Evolutionary conservation across 2,329 filamentous ascomycete species (phyloP), one percentile per base, ranked within the genome.

Genomic region (Zalaria sp.): DNA sequence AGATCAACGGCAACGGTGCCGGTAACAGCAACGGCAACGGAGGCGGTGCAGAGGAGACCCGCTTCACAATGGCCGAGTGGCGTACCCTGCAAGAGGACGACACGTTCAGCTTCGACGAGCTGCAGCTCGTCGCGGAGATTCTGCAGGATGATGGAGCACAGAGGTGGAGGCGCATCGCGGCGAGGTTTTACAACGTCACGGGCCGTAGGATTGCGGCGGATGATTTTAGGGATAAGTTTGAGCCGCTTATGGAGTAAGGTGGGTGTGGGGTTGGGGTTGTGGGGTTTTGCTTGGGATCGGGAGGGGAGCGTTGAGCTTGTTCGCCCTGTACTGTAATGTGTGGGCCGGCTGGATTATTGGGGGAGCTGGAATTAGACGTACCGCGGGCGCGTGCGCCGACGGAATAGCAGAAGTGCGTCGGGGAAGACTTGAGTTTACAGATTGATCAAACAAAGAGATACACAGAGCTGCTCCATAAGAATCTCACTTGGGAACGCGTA

Each of bases 141-240:
- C 54, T 70, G 34, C 55, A 59, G 40, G 55, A 59, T 37, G 69
- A 69, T 48, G 53, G 62, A 41, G 52, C 57, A 29, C 52, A 61
- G 47, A 61, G 63, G 35, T 74, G 69, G 69, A 46, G 65, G 9
- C 53, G 64, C 4, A 56, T 74, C 2, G 64, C 65, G 37, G 64
- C 61, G 40, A 55, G 57, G 25, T 73, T 73, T 57, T 64, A 57
- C 41, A 67, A 71, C 41, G 62, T 62, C 53, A 73, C 68, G 1
- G 69, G 69, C 2, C 57, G 66, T 34, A 54, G 67, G 27, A 71
- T 73, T 38, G 60, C 86, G 5, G 68, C 73, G 39, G 64, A 60
- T 35, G 80, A 87, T 31, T 68, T 81, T 5, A 65, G 66, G 38
- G 59, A 64, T 10, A 79, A 81, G 53, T 66, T 87, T 9, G 67